These are phyloP conservation scores for Phytophthora sp. DNA, from an alignment of 352 stramenopile species.

Conservation along the genomic window DNA sequence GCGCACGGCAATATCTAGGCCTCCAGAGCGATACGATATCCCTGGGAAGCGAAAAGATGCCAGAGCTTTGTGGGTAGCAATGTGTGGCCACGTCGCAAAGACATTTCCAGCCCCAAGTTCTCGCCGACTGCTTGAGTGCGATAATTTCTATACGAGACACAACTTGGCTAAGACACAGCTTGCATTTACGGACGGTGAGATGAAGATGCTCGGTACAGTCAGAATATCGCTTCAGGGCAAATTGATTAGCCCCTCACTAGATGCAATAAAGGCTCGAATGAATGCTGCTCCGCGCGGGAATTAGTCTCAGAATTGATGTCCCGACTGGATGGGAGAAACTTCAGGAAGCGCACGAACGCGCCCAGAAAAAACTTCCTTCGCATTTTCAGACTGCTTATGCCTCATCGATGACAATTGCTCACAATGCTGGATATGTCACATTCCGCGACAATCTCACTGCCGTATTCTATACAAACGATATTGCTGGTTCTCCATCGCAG, in stretches of 20 bases:
- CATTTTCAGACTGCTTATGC: slow-evolving; percentile 9
- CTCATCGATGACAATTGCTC: not conserved
- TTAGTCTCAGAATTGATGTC: slow-evolving; percentile 3
- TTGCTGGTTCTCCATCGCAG: slow-evolving; percentile 1
- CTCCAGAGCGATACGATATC: not conserved
- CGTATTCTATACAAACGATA: slow-evolving; percentile 18
- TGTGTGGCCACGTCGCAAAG: slow-evolving; percentile 3
- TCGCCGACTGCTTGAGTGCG: slow-evolving; percentile 4
- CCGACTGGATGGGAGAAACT: not conserved
- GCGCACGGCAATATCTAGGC: not conserved
- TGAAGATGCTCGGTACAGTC: too few species aligned
- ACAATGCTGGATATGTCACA: slow-evolving; percentile 10
- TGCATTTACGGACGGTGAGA: slow-evolving; percentile 11
- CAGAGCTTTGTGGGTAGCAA: not conserved
- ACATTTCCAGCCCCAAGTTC: not conserved
- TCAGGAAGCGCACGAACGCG: slow-evolving; percentile 3
- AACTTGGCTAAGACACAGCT: slow-evolving; percentile 1
- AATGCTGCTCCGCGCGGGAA: not conserved
- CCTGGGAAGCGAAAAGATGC: not conserved
- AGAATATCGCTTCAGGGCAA: slow-evolving; percentile 1
- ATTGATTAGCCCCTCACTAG: not conserved
- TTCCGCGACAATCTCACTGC: slow-evolving; percentile 5
- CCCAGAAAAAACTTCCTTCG: not conserved
- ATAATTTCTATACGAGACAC: slow-evolving; percentile 15
- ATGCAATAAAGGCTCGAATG: not conserved